These are phyloP conservation scores for Ceratocystis variospora DNA, from an alignment of 2,329 filamentous ascomycete genomes.

Conservation along the genomic window DNA sequence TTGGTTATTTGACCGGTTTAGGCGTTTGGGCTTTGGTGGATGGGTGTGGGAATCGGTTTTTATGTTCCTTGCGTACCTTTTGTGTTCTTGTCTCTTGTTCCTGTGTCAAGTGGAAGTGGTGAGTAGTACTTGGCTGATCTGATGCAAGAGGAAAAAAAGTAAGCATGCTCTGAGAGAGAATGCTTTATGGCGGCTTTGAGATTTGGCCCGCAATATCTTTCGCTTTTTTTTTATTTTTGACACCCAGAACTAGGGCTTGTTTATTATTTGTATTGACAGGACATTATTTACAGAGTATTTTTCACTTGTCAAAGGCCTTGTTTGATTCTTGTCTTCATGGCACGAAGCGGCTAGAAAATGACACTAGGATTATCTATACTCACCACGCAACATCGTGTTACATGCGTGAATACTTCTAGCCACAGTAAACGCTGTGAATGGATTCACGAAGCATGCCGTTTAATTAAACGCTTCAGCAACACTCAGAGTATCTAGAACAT, in stretches of 20 bases:
- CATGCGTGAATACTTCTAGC: neutral
- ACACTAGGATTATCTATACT: too few relatives aligned
- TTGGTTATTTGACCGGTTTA: neutral
- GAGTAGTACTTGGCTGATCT: too few relatives aligned
- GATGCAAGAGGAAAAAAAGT: too few relatives aligned
- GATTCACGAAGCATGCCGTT: neutral
- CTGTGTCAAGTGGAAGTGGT: neutral
- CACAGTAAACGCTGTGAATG: neutral
- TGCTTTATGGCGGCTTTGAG: neutral
- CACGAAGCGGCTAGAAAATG: too few relatives aligned
- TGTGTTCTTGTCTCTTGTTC: too few relatives aligned
- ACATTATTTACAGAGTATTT: slow-evolving; percentile 1
- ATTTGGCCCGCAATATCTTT: neutral
- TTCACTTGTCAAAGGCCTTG: neutral
- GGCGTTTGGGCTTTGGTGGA: neutral
- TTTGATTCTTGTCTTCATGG: too few relatives aligned
- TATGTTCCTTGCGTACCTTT: neutral
- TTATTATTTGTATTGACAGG: slow-evolving; percentile 2
- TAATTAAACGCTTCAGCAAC: neutral
- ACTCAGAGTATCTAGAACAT: neutral
- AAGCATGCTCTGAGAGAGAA: too few relatives aligned
- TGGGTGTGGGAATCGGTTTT: neutral
- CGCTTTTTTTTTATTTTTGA: neutral
- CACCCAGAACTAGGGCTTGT: neutral
- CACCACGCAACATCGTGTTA: neutral